phyloP scores from a whole-genome alignment of 192 early-diverging fungal genomes.

The Coemansia erecta region DNA sequence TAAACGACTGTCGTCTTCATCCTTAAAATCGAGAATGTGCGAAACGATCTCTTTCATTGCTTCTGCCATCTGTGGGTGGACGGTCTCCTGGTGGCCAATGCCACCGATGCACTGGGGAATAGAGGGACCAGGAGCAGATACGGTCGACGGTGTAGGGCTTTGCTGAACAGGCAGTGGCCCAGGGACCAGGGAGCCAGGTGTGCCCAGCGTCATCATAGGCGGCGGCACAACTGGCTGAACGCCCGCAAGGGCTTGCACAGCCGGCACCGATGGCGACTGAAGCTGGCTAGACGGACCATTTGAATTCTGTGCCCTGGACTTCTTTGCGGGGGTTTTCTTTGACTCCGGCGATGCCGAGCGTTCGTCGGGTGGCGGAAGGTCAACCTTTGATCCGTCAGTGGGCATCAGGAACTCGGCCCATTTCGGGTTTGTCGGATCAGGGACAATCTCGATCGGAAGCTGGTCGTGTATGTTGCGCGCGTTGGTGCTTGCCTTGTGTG shows the following conservation, averaged over 20 bases:
- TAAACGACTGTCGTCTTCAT: conserved; percentile 57
- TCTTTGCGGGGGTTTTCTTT: conserved; percentile 23
- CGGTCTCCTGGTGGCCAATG: conserved; percentile 40
- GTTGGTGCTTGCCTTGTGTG: conserved; percentile 71
- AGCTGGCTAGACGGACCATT: neutral
- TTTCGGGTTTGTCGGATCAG: conserved; percentile 56
- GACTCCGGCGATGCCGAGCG: conserved; percentile 15
- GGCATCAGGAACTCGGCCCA: conserved; percentile 53
- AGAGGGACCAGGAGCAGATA: conserved; percentile 9
- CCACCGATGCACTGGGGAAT: conserved; percentile 53
- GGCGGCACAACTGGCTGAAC: too few species aligned
- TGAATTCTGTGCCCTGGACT: conserved; percentile 13
- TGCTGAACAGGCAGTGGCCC: neutral
- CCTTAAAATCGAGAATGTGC: conserved; percentile 25
- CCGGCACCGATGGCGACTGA: neutral
- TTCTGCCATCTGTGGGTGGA: conserved; percentile 37
- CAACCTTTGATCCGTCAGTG: conserved; percentile 44
- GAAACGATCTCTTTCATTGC: conserved; percentile 47
- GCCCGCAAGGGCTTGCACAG: neutral
- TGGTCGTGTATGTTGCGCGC: conserved; percentile 77
- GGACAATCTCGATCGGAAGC: conserved; percentile 75
- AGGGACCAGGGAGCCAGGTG: neutral
- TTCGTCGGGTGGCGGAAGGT: conserved; percentile 19
- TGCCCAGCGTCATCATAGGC: neutral
- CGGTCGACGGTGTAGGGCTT: conserved; percentile 4